These are phyloP conservation scores for Venturia nashicola DNA, from an alignment of 2,329 filamentous ascomycete species.

Conservation along the genomic window DNA sequence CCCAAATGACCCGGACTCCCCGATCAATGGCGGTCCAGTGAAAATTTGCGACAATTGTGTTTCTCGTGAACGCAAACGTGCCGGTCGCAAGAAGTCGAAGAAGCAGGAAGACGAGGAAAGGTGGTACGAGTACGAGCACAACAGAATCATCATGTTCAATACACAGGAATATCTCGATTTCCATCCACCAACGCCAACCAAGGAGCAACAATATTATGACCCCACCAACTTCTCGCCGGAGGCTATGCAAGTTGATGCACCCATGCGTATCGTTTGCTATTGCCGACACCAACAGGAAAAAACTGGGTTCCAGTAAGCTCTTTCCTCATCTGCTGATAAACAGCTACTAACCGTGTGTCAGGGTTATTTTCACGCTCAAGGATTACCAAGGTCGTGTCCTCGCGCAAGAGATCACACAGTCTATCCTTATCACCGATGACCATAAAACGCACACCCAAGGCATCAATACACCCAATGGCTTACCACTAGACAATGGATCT, in stretches of 20 bases:
- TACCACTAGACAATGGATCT: conserved; percentile 15
- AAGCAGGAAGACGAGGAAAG: conserved; percentile 85
- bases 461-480: background rate
- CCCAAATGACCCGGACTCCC: conserved; percentile 55
- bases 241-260: conserved; percentile 67
- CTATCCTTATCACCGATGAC: conserved; percentile 96
- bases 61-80: conserved; percentile 78
- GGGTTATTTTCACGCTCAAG: conserved; percentile 88
- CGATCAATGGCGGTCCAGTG: conserved; percentile 84
- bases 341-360: conserved; percentile 14
- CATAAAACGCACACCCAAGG: conserved; percentile 64
- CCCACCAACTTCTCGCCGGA: conserved; percentile 29
- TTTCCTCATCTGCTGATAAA: conserved; percentile 19
- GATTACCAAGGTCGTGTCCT: conserved; percentile 65
- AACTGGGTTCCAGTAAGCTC: conserved; percentile 56
- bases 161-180: conserved; percentile 79
- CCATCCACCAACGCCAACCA: conserved; percentile 43
- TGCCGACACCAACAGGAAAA: conserved; percentile 94
- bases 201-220: conserved; percentile 31
- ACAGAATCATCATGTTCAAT: conserved; percentile 83
- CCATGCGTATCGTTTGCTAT: conserved; percentile 95
- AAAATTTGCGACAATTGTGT: conserved; percentile 89
- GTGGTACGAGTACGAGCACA: conserved; percentile 64
- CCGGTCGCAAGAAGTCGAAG: conserved; percentile 83
- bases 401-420: conserved; percentile 72